phyloP scores from a whole-genome alignment of 805 yeast genomes.

The Candida yuanshanica region DNA sequence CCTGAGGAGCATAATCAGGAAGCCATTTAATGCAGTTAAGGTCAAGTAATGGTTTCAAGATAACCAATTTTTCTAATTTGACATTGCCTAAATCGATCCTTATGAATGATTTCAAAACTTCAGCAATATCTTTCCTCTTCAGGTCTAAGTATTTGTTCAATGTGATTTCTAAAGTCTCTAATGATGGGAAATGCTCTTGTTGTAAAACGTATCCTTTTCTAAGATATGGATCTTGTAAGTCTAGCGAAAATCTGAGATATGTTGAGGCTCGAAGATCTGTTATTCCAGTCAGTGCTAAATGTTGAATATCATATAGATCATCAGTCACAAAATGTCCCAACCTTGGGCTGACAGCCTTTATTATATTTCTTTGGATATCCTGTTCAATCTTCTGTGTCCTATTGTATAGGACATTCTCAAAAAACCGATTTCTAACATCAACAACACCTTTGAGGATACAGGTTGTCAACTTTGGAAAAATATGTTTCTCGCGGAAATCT shows the following conservation, averaged over 20 bases:
- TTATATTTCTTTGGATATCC: not conserved
- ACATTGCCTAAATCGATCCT: not conserved
- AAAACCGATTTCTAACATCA: not conserved
- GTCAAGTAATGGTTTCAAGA: not conserved
- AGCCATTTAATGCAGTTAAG: not conserved
- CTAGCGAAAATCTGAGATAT: not conserved
- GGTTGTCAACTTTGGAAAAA: not conserved
- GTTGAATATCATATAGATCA: slow-evolving; percentile 2
- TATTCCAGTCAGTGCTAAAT: not conserved
- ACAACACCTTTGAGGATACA: not conserved
- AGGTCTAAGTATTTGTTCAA: not conserved
- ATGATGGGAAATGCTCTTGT: not conserved
- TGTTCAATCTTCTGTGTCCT: not conserved
- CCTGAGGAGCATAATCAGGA: not conserved
- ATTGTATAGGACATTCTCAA: not conserved
- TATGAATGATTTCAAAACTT: not conserved
- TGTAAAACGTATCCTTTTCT: not conserved
- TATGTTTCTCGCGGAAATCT: not conserved
- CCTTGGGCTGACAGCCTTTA: not conserved
- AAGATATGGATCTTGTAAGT: not conserved
- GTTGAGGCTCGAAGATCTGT: not conserved
- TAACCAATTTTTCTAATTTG: not conserved
- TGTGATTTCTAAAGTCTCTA: not conserved
- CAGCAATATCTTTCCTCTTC: not conserved
- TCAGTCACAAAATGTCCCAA: not conserved